phyloP scores from a whole-genome alignment of 2,329 filamentous ascomycete genomes.

The Davidsoniella australis region DNA sequence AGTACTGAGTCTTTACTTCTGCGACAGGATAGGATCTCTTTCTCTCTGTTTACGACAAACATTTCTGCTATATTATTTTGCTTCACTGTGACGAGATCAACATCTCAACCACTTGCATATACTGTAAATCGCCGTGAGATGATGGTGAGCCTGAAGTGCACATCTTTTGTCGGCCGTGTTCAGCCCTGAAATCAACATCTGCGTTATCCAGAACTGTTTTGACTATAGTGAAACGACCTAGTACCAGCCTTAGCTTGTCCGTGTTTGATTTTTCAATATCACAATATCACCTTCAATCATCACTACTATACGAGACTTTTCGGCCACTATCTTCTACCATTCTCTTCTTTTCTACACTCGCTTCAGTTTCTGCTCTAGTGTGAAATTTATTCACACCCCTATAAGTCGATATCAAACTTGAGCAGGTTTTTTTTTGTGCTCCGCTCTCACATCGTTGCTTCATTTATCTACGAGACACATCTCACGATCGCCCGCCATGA shows the following conservation, averaged over 20 bases:
- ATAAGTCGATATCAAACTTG: background rate
- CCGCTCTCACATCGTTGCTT: background rate
- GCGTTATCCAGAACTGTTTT: too few species aligned
- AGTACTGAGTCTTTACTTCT: background rate
- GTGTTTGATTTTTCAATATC: too few species aligned
- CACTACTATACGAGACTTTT: too few species aligned
- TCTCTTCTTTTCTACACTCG: background rate
- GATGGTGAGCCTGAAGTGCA: constrained; percentile 9
- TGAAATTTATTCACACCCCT: too few species aligned
- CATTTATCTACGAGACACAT: background rate
- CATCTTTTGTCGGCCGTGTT: constrained; percentile 9
- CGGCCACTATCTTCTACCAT: background rate
- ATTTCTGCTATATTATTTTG: background rate
- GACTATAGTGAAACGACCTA: too few species aligned
- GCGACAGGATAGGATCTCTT: background rate
- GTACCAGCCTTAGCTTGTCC: too few species aligned
- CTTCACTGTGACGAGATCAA: too few species aligned
- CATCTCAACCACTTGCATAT: too few species aligned
- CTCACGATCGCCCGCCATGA: constrained; percentile 1
- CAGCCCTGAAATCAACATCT: constrained; percentile 4
- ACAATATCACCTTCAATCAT: too few species aligned
- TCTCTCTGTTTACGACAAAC: background rate
- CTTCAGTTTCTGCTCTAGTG: too few species aligned
- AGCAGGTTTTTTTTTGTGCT: background rate
- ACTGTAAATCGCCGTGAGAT: background rate